Percentiles rank a stretch among this genome's conserved stretches.
Conservation (phyloP, 1,284 basidiomycete genomes). For the Tilletia indica region DNA sequence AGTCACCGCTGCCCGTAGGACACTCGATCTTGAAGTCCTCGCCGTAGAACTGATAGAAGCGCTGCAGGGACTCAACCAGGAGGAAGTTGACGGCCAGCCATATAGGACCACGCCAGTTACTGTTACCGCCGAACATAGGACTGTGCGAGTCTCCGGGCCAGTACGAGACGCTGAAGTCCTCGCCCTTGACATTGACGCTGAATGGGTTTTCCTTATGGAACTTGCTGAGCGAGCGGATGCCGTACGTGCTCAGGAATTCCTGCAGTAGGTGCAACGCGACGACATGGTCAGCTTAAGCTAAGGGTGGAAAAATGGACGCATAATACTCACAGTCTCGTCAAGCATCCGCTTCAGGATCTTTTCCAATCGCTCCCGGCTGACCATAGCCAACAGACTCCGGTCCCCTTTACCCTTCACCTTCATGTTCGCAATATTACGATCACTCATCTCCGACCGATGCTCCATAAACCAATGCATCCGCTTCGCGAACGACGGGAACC, state of each 20-base stretch:
- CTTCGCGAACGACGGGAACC: conserved; percentile 92
- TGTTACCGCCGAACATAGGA: conserved; percentile 96
- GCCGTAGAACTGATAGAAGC: conserved; percentile 69
- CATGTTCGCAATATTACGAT: conserved; percentile 95
- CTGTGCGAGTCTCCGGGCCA: conserved; percentile 97
- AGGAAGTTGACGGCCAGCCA: conserved; percentile 94
- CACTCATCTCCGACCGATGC: conserved; percentile 79
- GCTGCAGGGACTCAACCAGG: conserved; percentile 80
- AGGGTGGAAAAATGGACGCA: background rate
- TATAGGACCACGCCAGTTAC: conserved; percentile 81
- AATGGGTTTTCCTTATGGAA: conserved; percentile 87
- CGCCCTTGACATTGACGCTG: conserved; percentile 88
- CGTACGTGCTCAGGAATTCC: conserved; percentile 91
- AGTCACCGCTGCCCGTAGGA: conserved; percentile 86
- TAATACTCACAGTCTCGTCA: conserved; percentile 59
- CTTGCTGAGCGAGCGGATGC: conserved; percentile 81
- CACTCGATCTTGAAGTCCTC: conserved; percentile 71
- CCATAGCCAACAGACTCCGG: conserved; percentile 81
- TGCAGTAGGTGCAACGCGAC: background rate
- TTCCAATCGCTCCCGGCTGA: conserved; percentile 83
- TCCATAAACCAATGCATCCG: conserved; percentile 98
- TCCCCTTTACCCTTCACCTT: conserved; percentile 63
- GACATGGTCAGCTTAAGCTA: background rate
- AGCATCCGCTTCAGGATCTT: conserved; percentile 92
- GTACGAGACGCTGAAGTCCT: conserved; percentile 87